Evolutionary conservation across 2,329 filamentous ascomycete genomes (phyloP).

Genomic region (Xylariaceae sp.): DNA sequence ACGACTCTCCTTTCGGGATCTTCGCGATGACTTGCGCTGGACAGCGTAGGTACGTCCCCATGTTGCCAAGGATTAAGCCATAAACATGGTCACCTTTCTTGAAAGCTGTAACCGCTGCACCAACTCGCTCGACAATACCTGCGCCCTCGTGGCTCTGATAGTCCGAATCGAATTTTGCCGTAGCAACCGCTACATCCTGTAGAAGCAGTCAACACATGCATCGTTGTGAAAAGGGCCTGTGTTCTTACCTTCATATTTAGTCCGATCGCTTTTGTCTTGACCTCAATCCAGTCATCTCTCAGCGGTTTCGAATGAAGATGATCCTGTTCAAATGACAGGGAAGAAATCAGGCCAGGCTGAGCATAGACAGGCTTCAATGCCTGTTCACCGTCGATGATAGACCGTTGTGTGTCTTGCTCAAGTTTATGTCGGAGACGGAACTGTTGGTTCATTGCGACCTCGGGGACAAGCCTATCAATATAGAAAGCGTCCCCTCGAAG

Average conservation of each 20-base stretch:
- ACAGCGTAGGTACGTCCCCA: conserved; percentile 3
- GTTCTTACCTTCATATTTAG: conserved; percentile 9
- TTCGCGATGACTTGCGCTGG: no score
- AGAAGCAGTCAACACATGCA: no score
- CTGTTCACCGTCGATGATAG: no score
- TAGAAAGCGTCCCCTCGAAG: no score
- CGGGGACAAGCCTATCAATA: no score
- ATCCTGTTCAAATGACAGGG: conserved; percentile 3
- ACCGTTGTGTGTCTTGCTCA: no score
- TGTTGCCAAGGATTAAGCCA: neutral
- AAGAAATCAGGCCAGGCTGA: conserved; percentile 3
- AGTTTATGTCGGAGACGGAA: no score
- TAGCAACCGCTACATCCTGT: neutral
- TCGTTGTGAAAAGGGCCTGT: no score
- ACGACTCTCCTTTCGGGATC: no score
- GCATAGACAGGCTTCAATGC: no score
- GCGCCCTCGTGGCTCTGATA: conserved; percentile 1
- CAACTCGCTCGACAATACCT: neutral
- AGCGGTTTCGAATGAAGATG: neutral
- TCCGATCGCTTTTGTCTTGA: conserved; percentile 1
- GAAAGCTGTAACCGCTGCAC: neutral
- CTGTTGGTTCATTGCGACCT: no score
- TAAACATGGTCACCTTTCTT: conserved; percentile 3
- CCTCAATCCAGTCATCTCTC: conserved; percentile 1
- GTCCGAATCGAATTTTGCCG: neutral